Base-by-base conservation (phyloP, 2,329 filamentous ascomycete genomes). In the Pestalotiopsis sp. region DNA sequence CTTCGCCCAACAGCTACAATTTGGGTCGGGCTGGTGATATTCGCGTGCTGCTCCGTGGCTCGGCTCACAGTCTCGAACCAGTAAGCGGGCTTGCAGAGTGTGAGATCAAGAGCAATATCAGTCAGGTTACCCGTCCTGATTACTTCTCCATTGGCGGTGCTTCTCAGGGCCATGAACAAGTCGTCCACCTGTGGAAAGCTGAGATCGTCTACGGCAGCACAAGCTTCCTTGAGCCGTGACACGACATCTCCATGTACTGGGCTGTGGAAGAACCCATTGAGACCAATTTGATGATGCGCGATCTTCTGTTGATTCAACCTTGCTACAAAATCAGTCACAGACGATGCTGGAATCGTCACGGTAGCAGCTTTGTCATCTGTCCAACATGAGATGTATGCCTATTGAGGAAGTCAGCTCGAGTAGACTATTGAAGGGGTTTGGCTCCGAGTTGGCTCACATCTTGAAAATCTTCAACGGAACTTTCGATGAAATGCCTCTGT, bases 341-440 rank as follows among this genome's bases (percentile, higher is more conserved):
- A 58, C 12, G 52, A 58, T n/a, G 23, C 45, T 52, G 45, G 45
- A n/a, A 58, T 14, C 4, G 52, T 58, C 14, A 58, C 52, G 4
- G 52, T 58, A n/a, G 52, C 52, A n/a, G 52, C 20, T n/a, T 20
- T 58, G 14, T 58, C 52, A 23, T 58, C 52, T n/a, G 52, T 58
- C 52, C 52, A 58, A 14, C 52, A 58, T 23, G 52, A 58, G n/a
- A 58, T 58, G n/a, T 58, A 58, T 25, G 52, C 52, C 52, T 58
- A 20, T 20, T 4, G 14, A n/a, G 52, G 5, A 58, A 27, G 52
- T 58, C 20, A 58, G 52, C 52, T 23, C 23, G n/a, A n/a, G 52
- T 58, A 58, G 52, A 52, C n/a, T 20, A 2, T 17, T 52, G 14
- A 52, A 7, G 45, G 6, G 23, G 13, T 23, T 27, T 20, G 20